These are phyloP conservation scores for Protomyces macrosporus DNA, from an alignment of 1,139 yeast species.

Conservation along the genomic window DNA sequence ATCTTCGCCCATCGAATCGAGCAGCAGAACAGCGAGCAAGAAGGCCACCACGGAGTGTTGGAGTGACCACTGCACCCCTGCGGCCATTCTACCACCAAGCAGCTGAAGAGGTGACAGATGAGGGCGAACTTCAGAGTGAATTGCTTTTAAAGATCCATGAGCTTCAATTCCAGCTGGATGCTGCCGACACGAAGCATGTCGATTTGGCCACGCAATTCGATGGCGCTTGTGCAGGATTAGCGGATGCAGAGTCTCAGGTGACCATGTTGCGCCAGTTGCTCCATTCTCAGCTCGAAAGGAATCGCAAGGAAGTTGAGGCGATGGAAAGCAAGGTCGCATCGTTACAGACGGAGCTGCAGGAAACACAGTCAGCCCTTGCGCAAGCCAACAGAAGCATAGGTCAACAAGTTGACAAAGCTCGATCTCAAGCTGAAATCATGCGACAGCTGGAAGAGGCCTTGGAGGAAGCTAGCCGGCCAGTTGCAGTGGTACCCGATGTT, in stretches of 20 bases:
- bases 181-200: not conserved
- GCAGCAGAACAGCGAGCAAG: too few relatives aligned
- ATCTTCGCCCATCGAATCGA: too few relatives aligned
- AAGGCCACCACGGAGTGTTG: too few relatives aligned
- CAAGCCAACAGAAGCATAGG: not conserved
- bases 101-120: too few relatives aligned
- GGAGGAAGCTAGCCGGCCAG: too few relatives aligned
- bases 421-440: not conserved
- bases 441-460: too few relatives aligned
- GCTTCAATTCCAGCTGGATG: not conserved
- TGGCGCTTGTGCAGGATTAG: not conserved
- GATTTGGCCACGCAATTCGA: not conserved
- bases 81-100: too few relatives aligned
- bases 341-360: not conserved
- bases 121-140: not conserved
- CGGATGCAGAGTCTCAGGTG: not conserved
- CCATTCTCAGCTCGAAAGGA: not conserved
- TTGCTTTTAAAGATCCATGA: not conserved
- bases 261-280: not conserved
- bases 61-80: too few relatives aligned
- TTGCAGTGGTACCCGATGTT: too few relatives aligned
- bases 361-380: not conserved
- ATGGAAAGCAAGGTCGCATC: not conserved
- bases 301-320: not conserved
- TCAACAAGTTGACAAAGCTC: not conserved